Percentiles rank a stretch among this genome's conserved stretches.
Conservation (phyloP, 768 basidiomycete species). For the Lactarius sanguifluus region DNA sequence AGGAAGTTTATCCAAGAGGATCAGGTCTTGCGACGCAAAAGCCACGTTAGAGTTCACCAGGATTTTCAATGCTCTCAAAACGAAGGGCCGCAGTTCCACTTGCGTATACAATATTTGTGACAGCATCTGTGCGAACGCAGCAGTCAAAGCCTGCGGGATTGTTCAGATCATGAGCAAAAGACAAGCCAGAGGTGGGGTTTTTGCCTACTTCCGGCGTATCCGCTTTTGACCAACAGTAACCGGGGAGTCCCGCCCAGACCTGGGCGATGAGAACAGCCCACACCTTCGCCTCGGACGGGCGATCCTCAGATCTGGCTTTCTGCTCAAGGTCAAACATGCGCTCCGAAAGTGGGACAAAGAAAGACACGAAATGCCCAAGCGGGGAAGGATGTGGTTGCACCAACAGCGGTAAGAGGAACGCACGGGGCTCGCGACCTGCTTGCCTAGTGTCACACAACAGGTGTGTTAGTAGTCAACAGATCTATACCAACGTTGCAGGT, state of each 20-base stretch:
- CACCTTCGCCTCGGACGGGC: slow-evolving; percentile 85
- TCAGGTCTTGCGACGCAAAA: slow-evolving; percentile 44
- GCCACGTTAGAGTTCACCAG: slow-evolving; percentile 79
- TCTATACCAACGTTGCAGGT: background rate
- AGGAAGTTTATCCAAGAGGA: slow-evolving; percentile 33
- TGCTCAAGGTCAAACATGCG: slow-evolving; percentile 87
- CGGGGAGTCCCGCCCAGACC: slow-evolving; percentile 88
- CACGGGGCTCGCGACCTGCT: slow-evolving; percentile 79
- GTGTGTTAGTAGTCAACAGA: slow-evolving; percentile 8
- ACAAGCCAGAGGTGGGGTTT: background rate
- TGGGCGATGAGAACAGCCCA: slow-evolving; percentile 94
- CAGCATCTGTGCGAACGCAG: slow-evolving; percentile 82
- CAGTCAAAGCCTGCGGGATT: slow-evolving; percentile 61
- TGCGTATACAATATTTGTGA: slow-evolving; percentile 93
- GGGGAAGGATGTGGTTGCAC: slow-evolving; percentile 77
- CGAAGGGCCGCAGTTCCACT: slow-evolving; percentile 74
- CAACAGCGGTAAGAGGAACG: slow-evolving; percentile 88
- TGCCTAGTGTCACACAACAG: slow-evolving; percentile 42
- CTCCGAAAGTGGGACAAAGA: slow-evolving; percentile 94
- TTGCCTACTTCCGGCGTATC: slow-evolving; percentile 66
- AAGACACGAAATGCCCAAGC: slow-evolving; percentile 79
- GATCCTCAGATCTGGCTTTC: slow-evolving; percentile 69
- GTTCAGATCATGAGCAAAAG: background rate
- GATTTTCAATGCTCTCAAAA: slow-evolving; percentile 77
- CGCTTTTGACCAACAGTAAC: slow-evolving; percentile 82